Percentiles rank a stretch among this genome's conserved stretches.
Evolutionary conservation across 345 rosid genomes (phyloP).

Genomic region (Cardamine resedifolia): DNA sequence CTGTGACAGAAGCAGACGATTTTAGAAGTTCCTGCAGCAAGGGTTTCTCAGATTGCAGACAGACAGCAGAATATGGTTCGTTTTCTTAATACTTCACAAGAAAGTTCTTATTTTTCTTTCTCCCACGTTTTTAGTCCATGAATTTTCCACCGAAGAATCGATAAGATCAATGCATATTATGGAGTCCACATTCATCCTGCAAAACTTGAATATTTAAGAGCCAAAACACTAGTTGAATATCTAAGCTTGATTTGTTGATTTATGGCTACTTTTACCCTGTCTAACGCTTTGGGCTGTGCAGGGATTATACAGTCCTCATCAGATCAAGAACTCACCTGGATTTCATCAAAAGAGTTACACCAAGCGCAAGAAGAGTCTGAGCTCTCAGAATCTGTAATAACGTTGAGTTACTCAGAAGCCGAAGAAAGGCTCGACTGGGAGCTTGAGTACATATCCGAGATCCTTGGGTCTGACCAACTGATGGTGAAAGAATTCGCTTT

Average conservation of each 20-base stretch:
- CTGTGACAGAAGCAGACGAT: constrained; percentile 46
- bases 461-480: constrained; percentile 47
- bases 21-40: constrained; percentile 37
- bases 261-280: not conserved
- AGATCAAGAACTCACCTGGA: constrained; percentile 29
- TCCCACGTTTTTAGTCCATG: not conserved
- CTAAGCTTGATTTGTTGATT: constrained; percentile 8
- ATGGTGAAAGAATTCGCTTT: constrained; percentile 45
- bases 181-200: not conserved
- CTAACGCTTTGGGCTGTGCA: constrained; percentile 23
- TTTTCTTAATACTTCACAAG: not conserved
- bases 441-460: constrained; percentile 49
- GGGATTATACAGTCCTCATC: constrained; percentile 24
- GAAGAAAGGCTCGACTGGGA: constrained; percentile 53
- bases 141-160: not conserved
- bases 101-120: not conserved
- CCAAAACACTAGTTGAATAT: constrained; percentile 1
- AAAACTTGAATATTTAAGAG: constrained; percentile 12
- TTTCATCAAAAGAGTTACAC: constrained; percentile 39
- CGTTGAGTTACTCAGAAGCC: constrained; percentile 31
- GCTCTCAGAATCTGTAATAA: constrained; percentile 37
- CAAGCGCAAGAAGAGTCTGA: constrained; percentile 34
- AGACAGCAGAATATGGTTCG: constrained; percentile 24
- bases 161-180: constrained; percentile 2
- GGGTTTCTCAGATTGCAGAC: constrained; percentile 43